Percentiles rank a stretch among this genome's conserved stretches.
phyloP scores from a whole-genome alignment of 768 basidiomycete species.

The Pisolithus albus region DNA sequence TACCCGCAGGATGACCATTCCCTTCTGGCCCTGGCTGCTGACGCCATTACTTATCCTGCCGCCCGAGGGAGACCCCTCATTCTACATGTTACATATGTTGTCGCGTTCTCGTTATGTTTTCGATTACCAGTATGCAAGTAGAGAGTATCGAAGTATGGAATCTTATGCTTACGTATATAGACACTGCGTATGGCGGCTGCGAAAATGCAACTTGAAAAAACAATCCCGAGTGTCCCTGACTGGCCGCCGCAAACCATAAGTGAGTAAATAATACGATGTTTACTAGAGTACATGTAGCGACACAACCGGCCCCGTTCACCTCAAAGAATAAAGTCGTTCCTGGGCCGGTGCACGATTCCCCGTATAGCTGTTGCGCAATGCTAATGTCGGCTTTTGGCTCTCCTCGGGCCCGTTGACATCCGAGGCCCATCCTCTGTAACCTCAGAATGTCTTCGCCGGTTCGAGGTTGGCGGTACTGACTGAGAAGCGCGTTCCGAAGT shows the following conservation, averaged over 20 bases:
- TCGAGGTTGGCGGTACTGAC: slow-evolving; percentile 25
- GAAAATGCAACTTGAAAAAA: no score
- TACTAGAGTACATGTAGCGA: no score
- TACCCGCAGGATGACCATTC: no score
- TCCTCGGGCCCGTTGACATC: slow-evolving; percentile 11
- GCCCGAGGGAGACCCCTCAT: slow-evolving; percentile 5
- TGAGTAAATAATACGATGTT: no score
- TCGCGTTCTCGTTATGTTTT: not conserved
- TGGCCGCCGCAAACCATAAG: not conserved
- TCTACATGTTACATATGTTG: not conserved
- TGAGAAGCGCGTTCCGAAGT: slow-evolving; percentile 20
- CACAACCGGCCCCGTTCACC: no score
- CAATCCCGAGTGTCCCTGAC: not conserved
- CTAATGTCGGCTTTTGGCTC: slow-evolving; percentile 10
- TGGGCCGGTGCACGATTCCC: not conserved
- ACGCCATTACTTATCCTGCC: not conserved
- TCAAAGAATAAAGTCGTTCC: no score
- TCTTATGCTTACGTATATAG: not conserved
- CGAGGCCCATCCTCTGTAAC: slow-evolving; percentile 1
- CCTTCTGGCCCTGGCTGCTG: not conserved
- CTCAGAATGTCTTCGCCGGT: slow-evolving; percentile 23
- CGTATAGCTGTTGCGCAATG: not conserved
- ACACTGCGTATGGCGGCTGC: not conserved
- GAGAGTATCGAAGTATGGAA: not conserved
- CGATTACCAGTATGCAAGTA: not conserved